Evolutionary conservation across 192 early-diverging fungal genomes (phyloP), one percentile per base, ranked within the genome.

Genomic region (Coemansia sp.): DNA sequence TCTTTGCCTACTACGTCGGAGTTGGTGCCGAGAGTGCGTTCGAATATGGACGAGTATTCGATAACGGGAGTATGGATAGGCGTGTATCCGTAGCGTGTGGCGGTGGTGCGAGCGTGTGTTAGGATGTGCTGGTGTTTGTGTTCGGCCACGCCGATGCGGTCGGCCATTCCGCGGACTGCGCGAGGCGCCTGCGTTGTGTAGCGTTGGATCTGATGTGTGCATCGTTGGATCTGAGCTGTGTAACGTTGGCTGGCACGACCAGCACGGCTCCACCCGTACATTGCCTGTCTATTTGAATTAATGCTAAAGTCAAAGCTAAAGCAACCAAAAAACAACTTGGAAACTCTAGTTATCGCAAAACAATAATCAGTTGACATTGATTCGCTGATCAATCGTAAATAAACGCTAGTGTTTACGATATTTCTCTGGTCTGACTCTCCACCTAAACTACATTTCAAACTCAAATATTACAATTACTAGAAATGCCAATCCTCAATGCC

Each of bases 1-100:
- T 90, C 88, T 48, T 90, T 90, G 16, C 86, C 85, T 4, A 90
- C 82, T 2, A 90, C 85, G 66, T 90, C 88, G 11, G 85, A 85
- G 47, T 84, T 82, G 12, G 72, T 57, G 2, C 88, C 88, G 18
- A 90, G 65, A 4, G 86, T 82, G 53, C 85, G 68, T 32, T 90
- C 84, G 57, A 86, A 87, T 1, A 88, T 81, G 22, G 82, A 77
- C 7, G 86, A 82, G 73, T 85, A 82, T 62, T 90, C 88, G 13
- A 90, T 72, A 20, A 88, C 80, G 5, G 88, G 88, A 5, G 88
- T 88, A 22, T 75, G 66, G 22, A 88, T 73, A 66, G 86, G 85
- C 47, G 83, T 74, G 56, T 81, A 88, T n/a, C 85, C 85, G 37
- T 83, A 82, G 8, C 71, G 61, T 19, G 77, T 66, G 26, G 82